phyloP scores from a whole-genome alignment of 495 filamentous ascomycete genomes.

The Neurospora sp. region DNA sequence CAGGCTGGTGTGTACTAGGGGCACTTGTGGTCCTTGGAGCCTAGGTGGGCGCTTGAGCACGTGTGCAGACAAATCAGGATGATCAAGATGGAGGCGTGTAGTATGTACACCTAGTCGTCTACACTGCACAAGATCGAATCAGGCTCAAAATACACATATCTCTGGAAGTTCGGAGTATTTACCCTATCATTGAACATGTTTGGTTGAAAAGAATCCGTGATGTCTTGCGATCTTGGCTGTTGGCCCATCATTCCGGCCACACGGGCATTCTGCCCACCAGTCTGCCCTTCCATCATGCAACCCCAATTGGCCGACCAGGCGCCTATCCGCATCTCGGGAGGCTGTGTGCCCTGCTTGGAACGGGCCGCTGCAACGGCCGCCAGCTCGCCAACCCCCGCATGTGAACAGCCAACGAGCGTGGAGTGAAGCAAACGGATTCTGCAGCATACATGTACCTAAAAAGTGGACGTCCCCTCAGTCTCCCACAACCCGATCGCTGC shows the following conservation, averaged over 20 bases:
- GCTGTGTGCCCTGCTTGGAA: background rate
- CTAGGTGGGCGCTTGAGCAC: no score
- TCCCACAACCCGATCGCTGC: background rate
- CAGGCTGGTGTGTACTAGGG: background rate
- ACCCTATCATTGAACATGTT: no score
- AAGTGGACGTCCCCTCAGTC: background rate
- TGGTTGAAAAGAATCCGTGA: no score
- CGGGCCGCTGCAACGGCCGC: background rate
- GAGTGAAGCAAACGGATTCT: background rate
- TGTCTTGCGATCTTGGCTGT: background rate
- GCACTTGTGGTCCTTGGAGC: no score
- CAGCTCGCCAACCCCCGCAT: background rate
- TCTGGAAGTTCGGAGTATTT: no score
- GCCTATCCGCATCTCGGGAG: background rate
- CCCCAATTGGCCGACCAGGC: background rate
- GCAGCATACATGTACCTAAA: background rate
- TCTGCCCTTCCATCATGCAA: background rate
- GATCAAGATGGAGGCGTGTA: no score
- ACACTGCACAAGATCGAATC: no score
- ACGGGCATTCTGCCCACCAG: background rate
- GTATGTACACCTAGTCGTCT: no score
- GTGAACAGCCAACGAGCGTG: background rate
- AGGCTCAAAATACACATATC: no score
- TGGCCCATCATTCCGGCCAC: background rate
- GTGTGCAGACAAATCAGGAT: no score